phyloP scores from a whole-genome alignment of 139 green algal species.

The Trebouxia sp. region DNA sequence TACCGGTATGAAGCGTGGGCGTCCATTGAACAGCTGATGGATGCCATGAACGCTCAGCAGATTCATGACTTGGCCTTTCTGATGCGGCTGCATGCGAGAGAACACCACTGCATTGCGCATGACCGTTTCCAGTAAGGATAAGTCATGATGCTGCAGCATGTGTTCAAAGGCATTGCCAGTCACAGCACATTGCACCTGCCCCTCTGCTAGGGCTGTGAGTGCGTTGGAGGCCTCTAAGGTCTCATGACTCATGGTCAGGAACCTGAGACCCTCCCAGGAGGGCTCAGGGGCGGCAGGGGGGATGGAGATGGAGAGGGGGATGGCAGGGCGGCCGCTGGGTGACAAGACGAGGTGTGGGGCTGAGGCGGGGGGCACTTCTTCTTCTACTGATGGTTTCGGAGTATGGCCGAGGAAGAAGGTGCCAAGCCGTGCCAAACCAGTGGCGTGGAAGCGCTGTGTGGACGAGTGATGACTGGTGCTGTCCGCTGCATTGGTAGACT shows the following conservation, averaged over 20 bases:
- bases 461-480: too few species aligned
- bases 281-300: background rate
- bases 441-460: too few species aligned
- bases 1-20: background rate
- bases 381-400: background rate
- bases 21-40: background rate
- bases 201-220: background rate
- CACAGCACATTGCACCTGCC: constrained; percentile 7
- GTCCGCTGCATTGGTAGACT: too few species aligned
- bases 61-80: constrained; percentile 14
- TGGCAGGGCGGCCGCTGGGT: too few species aligned
- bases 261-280: background rate
- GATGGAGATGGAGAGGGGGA: background rate
- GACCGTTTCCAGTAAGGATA: background rate
- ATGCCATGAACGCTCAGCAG: background rate
- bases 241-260: background rate
- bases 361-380: background rate
- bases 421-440: too few species aligned
- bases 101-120: background rate
- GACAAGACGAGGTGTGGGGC: background rate
- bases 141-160: constrained; percentile 15
- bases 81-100: constrained; percentile 1
- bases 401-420: too few species aligned
- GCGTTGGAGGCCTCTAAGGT: background rate
- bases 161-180: background rate